A percentile compares a stretch with the other conserved stretches of the same genome.
These are phyloP conservation scores for Phascolomyces articulosus DNA, from an alignment of 371 early-diverging fungal genomes.

Conservation along the genomic window DNA sequence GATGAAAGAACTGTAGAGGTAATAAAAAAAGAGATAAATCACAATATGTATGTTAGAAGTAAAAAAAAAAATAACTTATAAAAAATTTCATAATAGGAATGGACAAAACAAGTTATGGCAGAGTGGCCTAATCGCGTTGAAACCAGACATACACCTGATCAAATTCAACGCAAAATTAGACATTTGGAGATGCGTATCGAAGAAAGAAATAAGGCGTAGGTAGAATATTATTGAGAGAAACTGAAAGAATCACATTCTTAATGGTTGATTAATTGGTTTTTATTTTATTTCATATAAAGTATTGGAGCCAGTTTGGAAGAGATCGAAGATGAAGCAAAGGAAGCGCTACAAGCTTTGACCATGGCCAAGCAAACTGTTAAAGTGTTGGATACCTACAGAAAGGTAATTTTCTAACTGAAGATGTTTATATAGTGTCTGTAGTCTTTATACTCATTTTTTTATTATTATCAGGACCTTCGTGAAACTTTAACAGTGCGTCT, in stretches of 20 bases:
- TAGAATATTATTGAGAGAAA: too few relatives aligned
- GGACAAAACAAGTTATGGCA: constrained; percentile 50
- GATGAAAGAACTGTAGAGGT: background rate
- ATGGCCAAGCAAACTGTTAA: constrained; percentile 61
- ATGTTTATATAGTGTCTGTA: background rate
- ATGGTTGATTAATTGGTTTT: background rate
- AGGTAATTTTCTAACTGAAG: constrained; percentile 27
- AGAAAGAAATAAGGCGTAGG: constrained; percentile 55
- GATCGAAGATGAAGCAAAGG: constrained; percentile 52
- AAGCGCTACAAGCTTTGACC: constrained; percentile 52
- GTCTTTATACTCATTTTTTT: too few relatives aligned
- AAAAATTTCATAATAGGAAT: constrained; percentile 23
- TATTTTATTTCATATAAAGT: background rate
- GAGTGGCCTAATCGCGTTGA: constrained; percentile 71
- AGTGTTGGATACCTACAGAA: constrained; percentile 45
- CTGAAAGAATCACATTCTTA: too few relatives aligned
- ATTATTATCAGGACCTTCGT: constrained; percentile 48
- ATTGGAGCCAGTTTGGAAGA: constrained; percentile 27
- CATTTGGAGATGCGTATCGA: constrained; percentile 54
- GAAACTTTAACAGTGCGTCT: constrained; percentile 62
- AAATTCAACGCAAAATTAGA: constrained; percentile 65
- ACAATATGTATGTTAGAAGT: background rate
- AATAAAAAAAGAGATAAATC: background rate
- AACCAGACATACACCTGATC: constrained; percentile 43
- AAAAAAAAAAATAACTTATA: background rate